Evolutionary conservation across 1,139 yeast genomes (phyloP), one percentile per base, ranked within the genome.

Genomic region (Debaryomycetaceae sp.): DNA sequence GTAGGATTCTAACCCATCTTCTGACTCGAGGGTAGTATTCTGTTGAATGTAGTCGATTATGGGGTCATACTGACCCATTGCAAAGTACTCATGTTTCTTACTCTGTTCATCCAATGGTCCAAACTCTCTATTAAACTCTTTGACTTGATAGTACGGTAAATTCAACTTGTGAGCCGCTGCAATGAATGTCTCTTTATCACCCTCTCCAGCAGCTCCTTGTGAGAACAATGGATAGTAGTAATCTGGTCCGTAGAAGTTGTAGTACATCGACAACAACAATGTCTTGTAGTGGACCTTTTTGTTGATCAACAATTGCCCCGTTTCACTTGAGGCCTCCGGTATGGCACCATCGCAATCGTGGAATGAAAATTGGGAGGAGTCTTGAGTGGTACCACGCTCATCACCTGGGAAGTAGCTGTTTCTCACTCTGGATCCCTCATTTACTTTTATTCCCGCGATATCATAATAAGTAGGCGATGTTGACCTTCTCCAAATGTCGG

Each of bases 121-220:
- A 48, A 68, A 67, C 50, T 65, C 73, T 43, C 72, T 55, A 49
- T 55, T 63, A 51, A 63, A 68, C 48, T 71, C 75, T 46, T 70
- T 67, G 9, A 79, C 81, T 58, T 81, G 85, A 56, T 79, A 81
- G 55, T 68, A 80, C 3, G 81, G 78, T 43, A 70, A 66, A 1
- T 63, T 59, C 47, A 78, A 65, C 27, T 66, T 75, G 49, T 76
- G 78, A 20, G 86, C 81, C 4, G 85, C 85, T 1, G 84, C 81
- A 39, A 78, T 70, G 49, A 80, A 76, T 0, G 86, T 81, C 53
- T 82, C 87, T 55, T 81, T 81, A 57, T 80, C 85, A 50, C 85
- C 85, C 57, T 79, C 80, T 40, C 84, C 84, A 5, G 83, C 79
- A 30, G 81, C 77, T 49, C 82, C 82, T 59, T 79, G 83, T 9